phyloP scores from a whole-genome alignment of 169 alveolate species.

The Cryptosporidium bovis region DNA sequence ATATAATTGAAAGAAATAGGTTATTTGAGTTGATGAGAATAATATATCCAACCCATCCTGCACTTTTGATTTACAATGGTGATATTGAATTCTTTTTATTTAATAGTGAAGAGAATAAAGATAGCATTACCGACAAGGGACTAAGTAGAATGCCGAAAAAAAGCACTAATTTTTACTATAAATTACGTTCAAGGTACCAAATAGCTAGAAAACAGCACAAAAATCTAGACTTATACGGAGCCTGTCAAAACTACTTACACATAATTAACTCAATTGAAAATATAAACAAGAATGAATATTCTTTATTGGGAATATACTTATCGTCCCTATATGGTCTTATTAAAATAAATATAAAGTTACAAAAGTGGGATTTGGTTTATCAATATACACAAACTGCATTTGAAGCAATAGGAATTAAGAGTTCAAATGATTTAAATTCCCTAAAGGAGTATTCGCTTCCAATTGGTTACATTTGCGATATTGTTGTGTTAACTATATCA shows the following conservation, averaged over 20 bases:
- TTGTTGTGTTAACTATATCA: conserved; percentile 15
- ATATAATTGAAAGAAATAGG: too few species aligned
- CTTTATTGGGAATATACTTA: neutral
- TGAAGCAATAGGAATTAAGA: conserved; percentile 31
- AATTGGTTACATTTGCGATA: conserved; percentile 24
- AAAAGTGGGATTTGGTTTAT: conserved; percentile 41
- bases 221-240: conserved; percentile 1
- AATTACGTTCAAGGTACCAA: conserved; percentile 13
- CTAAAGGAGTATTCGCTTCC: conserved; percentile 33
- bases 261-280: conserved; percentile 14
- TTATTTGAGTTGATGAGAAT: conserved; percentile 3
- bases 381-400: conserved; percentile 40
- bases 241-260: conserved; percentile 1
- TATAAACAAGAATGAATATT: neutral
- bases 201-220: conserved; percentile 31
- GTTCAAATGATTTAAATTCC: conserved; percentile 16
- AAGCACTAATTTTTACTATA: conserved; percentile 23
- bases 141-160: conserved; percentile 22
- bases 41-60: conserved; percentile 45
- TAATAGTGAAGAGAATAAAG: neutral
- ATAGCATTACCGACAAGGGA: neutral
- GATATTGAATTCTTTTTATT: conserved; percentile 20
- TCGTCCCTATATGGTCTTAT: conserved; percentile 37
- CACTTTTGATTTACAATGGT: conserved; percentile 16
- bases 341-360: conserved; percentile 26